Conservation (phyloP, 345 rosid genomes). For the Orychophragmus violaceus region DNA sequence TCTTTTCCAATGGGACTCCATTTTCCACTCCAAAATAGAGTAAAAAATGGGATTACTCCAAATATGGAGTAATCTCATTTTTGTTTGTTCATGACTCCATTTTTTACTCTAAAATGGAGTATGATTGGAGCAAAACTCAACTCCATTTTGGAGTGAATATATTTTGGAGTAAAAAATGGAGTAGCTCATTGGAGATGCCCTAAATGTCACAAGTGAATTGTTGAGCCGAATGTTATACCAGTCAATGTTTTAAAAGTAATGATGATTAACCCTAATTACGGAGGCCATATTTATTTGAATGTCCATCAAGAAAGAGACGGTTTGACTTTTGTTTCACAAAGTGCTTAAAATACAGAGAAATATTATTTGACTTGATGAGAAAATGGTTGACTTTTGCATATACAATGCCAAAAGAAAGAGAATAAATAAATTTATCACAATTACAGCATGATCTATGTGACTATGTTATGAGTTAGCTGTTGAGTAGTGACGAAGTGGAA, state of each 20-base stretch:
- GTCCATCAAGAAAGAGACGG: not conserved
- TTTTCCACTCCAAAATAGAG: too few relatives aligned
- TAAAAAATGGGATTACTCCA: too few relatives aligned
- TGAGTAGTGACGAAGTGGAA: conserved; percentile 21
- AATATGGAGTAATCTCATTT: too few relatives aligned
- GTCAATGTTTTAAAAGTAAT: not conserved
- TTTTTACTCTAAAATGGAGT: too few relatives aligned
- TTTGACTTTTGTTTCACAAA: conserved; percentile 5
- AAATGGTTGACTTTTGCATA: not conserved
- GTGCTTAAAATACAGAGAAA: not conserved
- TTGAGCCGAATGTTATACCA: not conserved
- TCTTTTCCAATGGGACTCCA: too few relatives aligned
- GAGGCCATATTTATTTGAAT: not conserved
- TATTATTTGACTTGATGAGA: not conserved
- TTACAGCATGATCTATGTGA: conserved; percentile 23
- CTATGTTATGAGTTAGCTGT: conserved; percentile 14
- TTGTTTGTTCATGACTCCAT: too few relatives aligned
- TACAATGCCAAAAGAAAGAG: not conserved
- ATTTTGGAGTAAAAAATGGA: too few relatives aligned
- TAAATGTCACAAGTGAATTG: not conserved
- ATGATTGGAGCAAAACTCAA: too few relatives aligned
- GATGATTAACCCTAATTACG: not conserved
- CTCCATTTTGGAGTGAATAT: too few relatives aligned
- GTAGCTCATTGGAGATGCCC: too few relatives aligned
- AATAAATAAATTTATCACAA: not conserved